These are phyloP conservation scores for Kandelia obovata DNA, from an alignment of 345 rosid genomes.

Conservation along the genomic window DNA sequence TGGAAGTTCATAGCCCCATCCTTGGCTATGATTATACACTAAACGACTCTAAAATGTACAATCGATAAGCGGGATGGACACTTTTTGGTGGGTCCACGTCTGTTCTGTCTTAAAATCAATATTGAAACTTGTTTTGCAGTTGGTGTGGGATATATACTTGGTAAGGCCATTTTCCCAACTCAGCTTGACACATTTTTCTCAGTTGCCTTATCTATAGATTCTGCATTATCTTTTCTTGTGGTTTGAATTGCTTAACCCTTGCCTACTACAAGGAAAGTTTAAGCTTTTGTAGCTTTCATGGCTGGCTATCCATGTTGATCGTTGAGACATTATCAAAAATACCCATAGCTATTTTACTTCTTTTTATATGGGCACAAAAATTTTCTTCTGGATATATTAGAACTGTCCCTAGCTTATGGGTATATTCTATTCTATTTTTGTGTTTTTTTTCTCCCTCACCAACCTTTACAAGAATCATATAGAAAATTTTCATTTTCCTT, in stretches of 20 bases:
- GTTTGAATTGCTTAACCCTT: conserved; percentile 9
- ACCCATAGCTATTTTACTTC: too few relatives aligned
- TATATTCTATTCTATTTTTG: too few relatives aligned
- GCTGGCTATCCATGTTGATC: background rate
- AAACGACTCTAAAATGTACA: too few relatives aligned
- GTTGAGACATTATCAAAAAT: conserved; percentile 7
- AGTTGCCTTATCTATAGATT: conserved; percentile 25
- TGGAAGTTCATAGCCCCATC: too few relatives aligned
- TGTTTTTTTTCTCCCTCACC: too few relatives aligned
- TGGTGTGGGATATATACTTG: background rate
- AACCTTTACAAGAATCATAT: too few relatives aligned
- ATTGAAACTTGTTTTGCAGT: background rate
- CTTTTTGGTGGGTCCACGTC: too few relatives aligned
- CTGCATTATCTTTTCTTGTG: conserved; percentile 25
- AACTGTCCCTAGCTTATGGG: too few relatives aligned
- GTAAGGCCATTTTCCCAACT: conserved; percentile 12
- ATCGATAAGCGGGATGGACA: too few relatives aligned
- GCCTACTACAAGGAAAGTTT: conserved; percentile 3
- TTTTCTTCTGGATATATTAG: background rate
- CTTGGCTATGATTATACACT: too few relatives aligned
- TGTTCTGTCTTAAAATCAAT: background rate
- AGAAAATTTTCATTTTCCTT: too few relatives aligned
- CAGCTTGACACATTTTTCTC: conserved; percentile 13
- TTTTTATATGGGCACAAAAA: too few relatives aligned
- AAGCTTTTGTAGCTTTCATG: conserved; percentile 7